A percentile compares a stretch with the other conserved stretches of the same genome.
Evolutionary conservation across 164 flowering plant genomes (phyloP).

Genomic region (Annona squamosa): DNA sequence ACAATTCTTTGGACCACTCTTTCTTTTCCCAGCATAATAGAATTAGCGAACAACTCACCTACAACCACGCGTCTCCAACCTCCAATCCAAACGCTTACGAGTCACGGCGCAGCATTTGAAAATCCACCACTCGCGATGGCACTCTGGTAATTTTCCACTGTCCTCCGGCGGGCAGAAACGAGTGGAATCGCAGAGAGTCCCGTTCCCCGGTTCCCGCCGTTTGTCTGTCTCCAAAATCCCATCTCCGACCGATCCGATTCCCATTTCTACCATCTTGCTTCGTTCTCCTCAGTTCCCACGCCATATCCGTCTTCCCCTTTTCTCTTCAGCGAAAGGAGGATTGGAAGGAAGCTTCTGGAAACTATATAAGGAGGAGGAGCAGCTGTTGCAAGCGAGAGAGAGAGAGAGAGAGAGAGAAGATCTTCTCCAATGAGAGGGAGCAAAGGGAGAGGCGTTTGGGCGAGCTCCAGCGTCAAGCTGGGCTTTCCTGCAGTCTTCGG

Average conservation of each 20-base stretch:
- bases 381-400: not conserved
- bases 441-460: conserved; percentile 24
- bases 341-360: not conserved
- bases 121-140: not conserved
- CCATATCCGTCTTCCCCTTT: not conserved
- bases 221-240: not conserved
- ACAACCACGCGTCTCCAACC: no score
- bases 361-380: not conserved
- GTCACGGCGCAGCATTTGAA: no score
- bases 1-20: no score
- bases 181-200: not conserved
- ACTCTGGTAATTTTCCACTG: not conserved
- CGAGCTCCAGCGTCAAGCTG: conserved; percentile 26
- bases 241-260: not conserved
- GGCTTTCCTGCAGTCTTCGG: conserved; percentile 42
- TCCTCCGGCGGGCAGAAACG: not conserved
- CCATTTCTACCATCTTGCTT: not conserved
- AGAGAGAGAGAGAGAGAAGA: not conserved
- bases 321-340: not conserved
- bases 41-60: no score
- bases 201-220: not conserved
- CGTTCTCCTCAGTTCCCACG: not conserved
- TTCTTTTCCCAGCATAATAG: no score
- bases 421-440: conserved; percentile 22
- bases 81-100: no score